phyloP scores from a whole-genome alignment of 352 stramenopile genomes.

The Phytopythium helicoides region DNA sequence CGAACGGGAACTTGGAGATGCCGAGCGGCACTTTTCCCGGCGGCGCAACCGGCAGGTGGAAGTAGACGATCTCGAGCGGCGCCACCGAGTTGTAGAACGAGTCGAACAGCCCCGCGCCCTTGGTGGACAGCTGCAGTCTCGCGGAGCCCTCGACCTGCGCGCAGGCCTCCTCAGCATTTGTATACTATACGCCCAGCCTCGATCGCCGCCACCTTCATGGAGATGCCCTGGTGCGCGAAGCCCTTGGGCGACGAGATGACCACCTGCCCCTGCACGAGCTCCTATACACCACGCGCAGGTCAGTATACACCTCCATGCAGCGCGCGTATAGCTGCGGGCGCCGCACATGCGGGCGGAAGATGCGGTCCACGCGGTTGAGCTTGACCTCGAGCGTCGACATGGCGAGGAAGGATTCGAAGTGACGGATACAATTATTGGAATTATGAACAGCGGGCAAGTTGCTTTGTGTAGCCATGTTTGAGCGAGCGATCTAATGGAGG shows the following conservation, averaged over 20 bases:
- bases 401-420: not conserved
- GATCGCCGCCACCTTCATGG: slow-evolving; percentile 41
- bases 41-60: slow-evolving; percentile 70
- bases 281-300: slow-evolving; percentile 23
- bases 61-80: slow-evolving; percentile 80
- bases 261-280: slow-evolving; percentile 82
- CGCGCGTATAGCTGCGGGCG: not conserved
- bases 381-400: slow-evolving; percentile 87
- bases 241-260: slow-evolving; percentile 84
- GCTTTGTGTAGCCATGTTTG: too few relatives aligned
- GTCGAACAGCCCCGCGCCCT: slow-evolving; percentile 79
- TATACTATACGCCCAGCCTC: too few relatives aligned
- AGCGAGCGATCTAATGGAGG: too few relatives aligned
- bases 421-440: not conserved
- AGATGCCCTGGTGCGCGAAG: slow-evolving; percentile 78
- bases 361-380: slow-evolving; percentile 82
- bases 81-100: slow-evolving; percentile 78
- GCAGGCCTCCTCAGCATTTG: too few relatives aligned
- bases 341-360: slow-evolving; percentile 79
- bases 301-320: not conserved
- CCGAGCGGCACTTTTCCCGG: slow-evolving; percentile 73
- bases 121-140: slow-evolving; percentile 78
- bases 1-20: slow-evolving; percentile 88
- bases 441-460: not conserved
- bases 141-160: slow-evolving; percentile 64